A percentile compares a stretch with the other conserved stretches of the same genome.
Evolutionary conservation across 768 basidiomycete species (phyloP).

Genomic region (Boletus subcaerulescens): DNA sequence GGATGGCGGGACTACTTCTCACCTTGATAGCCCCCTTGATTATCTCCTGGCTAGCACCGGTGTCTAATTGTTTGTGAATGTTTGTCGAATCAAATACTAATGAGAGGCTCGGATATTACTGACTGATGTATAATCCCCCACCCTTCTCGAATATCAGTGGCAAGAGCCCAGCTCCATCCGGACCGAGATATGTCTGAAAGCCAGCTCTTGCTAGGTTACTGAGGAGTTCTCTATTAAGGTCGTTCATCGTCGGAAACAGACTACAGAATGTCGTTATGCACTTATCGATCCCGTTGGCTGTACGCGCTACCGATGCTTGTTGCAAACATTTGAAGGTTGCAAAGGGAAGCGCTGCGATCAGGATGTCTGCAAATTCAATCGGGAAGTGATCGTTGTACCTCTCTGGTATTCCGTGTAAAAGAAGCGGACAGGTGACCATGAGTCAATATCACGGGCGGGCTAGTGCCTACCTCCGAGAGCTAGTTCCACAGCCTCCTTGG

Average conservation of each 20-base stretch:
- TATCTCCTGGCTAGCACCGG: conserved; percentile 44
- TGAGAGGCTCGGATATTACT: not conserved
- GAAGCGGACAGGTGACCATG: not conserved
- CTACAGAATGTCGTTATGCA: not conserved
- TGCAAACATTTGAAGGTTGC: conserved; percentile 16
- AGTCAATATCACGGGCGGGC: too few species aligned
- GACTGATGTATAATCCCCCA: conserved; percentile 42
- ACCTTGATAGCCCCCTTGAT: conserved; percentile 50
- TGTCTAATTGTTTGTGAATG: conserved; percentile 18
- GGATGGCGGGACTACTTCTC: conserved; percentile 36
- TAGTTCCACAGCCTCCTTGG: conserved; percentile 5
- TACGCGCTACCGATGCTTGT: not conserved
- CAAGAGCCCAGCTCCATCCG: conserved; percentile 36
- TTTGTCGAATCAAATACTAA: not conserved
- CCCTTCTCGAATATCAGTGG: conserved; percentile 30
- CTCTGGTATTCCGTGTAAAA: conserved; percentile 8
- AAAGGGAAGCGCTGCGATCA: conserved; percentile 22
- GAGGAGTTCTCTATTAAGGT: conserved; percentile 34
- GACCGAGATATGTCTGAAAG: conserved; percentile 38
- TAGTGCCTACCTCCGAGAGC: conserved; percentile 14
- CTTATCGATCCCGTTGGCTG: conserved; percentile 24
- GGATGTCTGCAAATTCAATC: conserved; percentile 24
- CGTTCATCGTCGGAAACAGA: not conserved
- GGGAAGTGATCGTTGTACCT: conserved; percentile 27
- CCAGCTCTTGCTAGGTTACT: conserved; percentile 36